Conservation (phyloP, 768 basidiomycete species). For the Tulasnella sp. region DNA sequence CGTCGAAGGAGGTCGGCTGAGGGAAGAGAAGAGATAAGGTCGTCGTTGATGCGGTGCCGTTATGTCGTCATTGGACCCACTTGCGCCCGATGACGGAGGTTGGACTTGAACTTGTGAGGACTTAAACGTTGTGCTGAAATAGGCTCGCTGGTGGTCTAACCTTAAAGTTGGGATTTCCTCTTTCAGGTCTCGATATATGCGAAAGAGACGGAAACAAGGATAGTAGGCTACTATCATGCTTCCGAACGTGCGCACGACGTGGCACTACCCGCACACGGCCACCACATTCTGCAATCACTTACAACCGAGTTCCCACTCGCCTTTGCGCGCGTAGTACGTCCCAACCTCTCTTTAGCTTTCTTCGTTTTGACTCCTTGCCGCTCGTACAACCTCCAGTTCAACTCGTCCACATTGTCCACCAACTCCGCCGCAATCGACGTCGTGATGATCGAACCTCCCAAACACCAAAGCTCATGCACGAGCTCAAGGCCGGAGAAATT, state of each 20-base stretch:
- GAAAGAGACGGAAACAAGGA: conserved; percentile 40
- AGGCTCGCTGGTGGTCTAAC: neutral
- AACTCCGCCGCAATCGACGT: conserved; percentile 17
- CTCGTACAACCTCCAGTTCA: conserved; percentile 22
- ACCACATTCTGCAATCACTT: conserved; percentile 52
- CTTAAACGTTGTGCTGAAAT: neutral
- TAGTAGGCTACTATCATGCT: conserved; percentile 74
- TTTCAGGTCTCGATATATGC: conserved; percentile 54
- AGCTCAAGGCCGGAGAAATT: conserved; percentile 26
- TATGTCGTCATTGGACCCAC: conserved; percentile 79
- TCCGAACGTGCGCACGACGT: conserved; percentile 55
- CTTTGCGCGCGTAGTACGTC: conserved; percentile 61
- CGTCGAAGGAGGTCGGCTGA: conserved; percentile 39
- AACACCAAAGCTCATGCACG: conserved; percentile 41
- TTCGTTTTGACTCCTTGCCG: neutral
- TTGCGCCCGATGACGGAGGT: conserved; percentile 83
- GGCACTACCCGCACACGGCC: conserved; percentile 56
- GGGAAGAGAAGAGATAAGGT: conserved; percentile 20
- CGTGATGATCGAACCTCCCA: conserved; percentile 25
- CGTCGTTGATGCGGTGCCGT: conserved; percentile 54
- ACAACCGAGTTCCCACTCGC: conserved; percentile 48
- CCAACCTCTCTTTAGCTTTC: neutral
- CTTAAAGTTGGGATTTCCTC: neutral
- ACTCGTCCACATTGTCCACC: conserved; percentile 28
- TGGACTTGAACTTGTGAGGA: conserved; percentile 64